Base-by-base conservation (phyloP, 2,329 filamentous ascomycete species). In the Diaporthe helianthi region DNA sequence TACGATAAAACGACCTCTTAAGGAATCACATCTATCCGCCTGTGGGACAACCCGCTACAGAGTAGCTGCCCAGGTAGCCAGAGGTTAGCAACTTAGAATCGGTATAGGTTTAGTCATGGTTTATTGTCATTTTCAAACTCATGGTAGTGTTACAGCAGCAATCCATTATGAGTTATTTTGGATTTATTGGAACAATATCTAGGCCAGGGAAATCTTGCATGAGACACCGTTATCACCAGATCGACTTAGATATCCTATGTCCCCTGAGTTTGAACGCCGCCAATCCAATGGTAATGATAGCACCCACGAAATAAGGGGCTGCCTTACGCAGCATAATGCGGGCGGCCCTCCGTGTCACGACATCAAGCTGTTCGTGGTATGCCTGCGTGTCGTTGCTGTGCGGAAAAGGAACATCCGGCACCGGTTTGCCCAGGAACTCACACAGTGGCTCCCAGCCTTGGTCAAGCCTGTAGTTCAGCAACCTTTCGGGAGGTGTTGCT, bases 401-500 rank as follows among this genome's bases (percentile, higher is more conserved):
- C 2, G 69, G 69, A 19, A 69, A 71, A 1, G 36, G 36, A 19
- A 36, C 19, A 24, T 33, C 38, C 2, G 69, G 69, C 2, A 69
- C 58, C 22, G 55, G 49, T 22, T 71, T 71, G 0, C 53, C 55
- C 4, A 71, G 24, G 33, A 71, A 71, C 29, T 76, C 31, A 67
- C 75, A 76, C 33, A 79, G 54, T 31, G 74, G 74, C 53, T 67
- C 76, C 76, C 76, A 78, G 2, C 75, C 76, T 71, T 76, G 75
- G 60, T 75, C 73, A 9, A 76, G 76, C 8, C 60, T 67, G 76
- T 74, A 78, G 46, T 75, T 73, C n/a, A 77, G 68, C 13, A 76
- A 24, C 41, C 68, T 64, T 31, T 73, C 73, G 15, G 64, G 22
- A 12, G 71, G 53, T 10, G 74, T 66, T n/a, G 76, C 26, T 1